A percentile compares a stretch with the other conserved stretches of the same genome.
phyloP scores from a whole-genome alignment of 1,139 yeast genomes.

The Diutina sp. region DNA sequence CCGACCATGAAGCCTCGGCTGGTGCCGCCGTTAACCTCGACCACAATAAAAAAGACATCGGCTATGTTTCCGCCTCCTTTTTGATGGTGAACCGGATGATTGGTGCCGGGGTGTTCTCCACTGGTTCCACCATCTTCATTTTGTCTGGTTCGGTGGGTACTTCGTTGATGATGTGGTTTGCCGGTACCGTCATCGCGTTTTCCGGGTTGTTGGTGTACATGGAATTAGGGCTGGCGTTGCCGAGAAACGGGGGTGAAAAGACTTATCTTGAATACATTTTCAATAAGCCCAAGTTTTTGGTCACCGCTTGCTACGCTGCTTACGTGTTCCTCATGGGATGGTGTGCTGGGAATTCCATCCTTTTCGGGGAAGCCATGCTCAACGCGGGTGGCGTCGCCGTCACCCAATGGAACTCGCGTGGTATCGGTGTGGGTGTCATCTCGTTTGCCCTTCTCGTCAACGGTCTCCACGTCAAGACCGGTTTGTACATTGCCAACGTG shows the following conservation, averaged over 20 bases:
- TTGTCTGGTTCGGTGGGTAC: conserved; percentile 70
- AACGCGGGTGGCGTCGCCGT: conserved; percentile 62
- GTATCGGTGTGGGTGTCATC: conserved; percentile 61
- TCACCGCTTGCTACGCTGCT: conserved; percentile 65
- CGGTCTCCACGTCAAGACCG: conserved; percentile 47
- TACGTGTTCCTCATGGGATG: conserved; percentile 71
- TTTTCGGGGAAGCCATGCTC: conserved; percentile 37
- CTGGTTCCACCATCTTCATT: conserved; percentile 64
- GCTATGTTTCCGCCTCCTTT: conserved; percentile 56
- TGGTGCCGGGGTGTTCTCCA: conserved; percentile 82
- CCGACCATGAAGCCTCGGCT: conserved; percentile 12
- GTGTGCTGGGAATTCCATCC: conserved; percentile 67
- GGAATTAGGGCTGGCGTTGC: conserved; percentile 78
- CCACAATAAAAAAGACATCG: conserved; percentile 43
- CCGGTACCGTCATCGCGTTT: conserved; percentile 63
- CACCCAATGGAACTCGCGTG: conserved; percentile 66
- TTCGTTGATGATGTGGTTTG: conserved; percentile 61
- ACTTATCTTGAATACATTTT: conserved; percentile 68
- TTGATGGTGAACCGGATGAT: conserved; percentile 69
- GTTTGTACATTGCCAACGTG: conserved; percentile 54
- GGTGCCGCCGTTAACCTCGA: conserved; percentile 32
- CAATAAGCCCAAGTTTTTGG: conserved; percentile 53
- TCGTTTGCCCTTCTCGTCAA: conserved; percentile 62
- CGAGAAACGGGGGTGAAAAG: conserved; percentile 83
- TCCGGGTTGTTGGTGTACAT: conserved; percentile 67